A percentile compares a stretch with the other conserved stretches of the same genome.
phyloP scores from a whole-genome alignment of 2,329 filamentous ascomycete species.

The Venturia oleaginea region DNA sequence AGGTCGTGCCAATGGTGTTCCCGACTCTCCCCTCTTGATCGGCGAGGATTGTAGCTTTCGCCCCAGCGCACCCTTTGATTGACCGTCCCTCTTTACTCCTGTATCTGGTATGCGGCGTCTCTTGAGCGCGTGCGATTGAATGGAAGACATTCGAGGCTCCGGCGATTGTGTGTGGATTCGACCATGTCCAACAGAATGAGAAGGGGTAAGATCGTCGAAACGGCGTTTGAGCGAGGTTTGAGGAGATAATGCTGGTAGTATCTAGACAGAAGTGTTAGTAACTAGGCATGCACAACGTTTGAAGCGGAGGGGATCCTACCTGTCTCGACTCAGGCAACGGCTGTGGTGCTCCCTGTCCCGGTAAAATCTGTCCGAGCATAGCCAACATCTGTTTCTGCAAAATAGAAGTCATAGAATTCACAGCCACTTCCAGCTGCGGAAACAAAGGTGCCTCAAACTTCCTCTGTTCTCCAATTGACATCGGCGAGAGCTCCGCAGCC shows the following conservation, averaged over 20 bases:
- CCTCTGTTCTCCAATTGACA: not conserved
- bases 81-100: not conserved
- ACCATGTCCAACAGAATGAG: not conserved
- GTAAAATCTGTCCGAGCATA: not conserved
- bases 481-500: not conserved
- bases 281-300: not conserved
- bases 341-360: not conserved
- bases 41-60: not conserved
- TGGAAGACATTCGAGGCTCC: not conserved
- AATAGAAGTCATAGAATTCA: not conserved
- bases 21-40: not conserved
- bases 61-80: not conserved
- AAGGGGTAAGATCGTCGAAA: not conserved
- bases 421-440: not conserved
- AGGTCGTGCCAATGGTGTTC: not conserved
- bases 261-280: not conserved
- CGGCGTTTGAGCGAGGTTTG: not conserved
- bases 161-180: not conserved
- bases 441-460: slow-evolving; percentile 2
- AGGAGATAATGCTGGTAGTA: not conserved
- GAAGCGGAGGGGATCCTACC: not conserved
- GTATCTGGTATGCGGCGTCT: not conserved
- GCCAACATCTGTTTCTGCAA: not conserved
- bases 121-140: not conserved
- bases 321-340: not conserved